These are phyloP conservation scores for Talaromyces sp. DNA, from an alignment of 2,329 filamentous ascomycete species.

Conservation along the genomic window DNA sequence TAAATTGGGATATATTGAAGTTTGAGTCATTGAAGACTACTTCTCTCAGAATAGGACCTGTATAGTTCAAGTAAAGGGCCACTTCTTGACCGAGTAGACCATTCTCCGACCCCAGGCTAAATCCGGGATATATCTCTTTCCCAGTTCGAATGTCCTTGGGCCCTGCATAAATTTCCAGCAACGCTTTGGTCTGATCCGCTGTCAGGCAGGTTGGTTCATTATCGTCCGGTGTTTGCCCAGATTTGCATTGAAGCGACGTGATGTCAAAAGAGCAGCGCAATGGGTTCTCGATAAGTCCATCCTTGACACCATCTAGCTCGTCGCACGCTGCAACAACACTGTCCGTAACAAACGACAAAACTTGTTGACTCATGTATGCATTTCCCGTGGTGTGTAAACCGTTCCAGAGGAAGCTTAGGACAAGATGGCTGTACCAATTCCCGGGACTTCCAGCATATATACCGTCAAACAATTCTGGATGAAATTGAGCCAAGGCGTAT, in stretches of 20 bases:
- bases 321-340: slow-evolving; percentile 1
- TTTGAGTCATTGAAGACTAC: slow-evolving; percentile 33
- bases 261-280: slow-evolving; percentile 9
- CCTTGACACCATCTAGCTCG: slow-evolving; percentile 4
- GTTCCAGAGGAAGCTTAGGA: slow-evolving; percentile 14
- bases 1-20: slow-evolving; percentile 30
- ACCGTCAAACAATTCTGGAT: slow-evolving; percentile 40
- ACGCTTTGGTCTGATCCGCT: slow-evolving; percentile 4
- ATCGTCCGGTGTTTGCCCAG: background rate
- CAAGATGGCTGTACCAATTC: slow-evolving; percentile 28
- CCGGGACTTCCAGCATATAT: slow-evolving; percentile 38
- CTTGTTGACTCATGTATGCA: slow-evolving; percentile 1
- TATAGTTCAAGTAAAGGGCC: slow-evolving; percentile 27
- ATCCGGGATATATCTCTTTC: slow-evolving; percentile 35
- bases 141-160: slow-evolving; percentile 18
- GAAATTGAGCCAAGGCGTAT: slow-evolving; percentile 35
- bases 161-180: slow-evolving; percentile 18
- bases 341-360: background rate
- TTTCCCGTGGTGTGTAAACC: slow-evolving; percentile 2
- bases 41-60: slow-evolving; percentile 30
- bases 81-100: slow-evolving; percentile 34
- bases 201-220: slow-evolving; percentile 5
- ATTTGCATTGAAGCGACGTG: background rate
- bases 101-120: slow-evolving; percentile 34
- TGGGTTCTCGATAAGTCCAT: slow-evolving; percentile 13